Evolutionary conservation across 202 grass and related monocot genomes (phyloP), one percentile per base, ranked within the genome.

Genomic region (Panicum hallii): DNA sequence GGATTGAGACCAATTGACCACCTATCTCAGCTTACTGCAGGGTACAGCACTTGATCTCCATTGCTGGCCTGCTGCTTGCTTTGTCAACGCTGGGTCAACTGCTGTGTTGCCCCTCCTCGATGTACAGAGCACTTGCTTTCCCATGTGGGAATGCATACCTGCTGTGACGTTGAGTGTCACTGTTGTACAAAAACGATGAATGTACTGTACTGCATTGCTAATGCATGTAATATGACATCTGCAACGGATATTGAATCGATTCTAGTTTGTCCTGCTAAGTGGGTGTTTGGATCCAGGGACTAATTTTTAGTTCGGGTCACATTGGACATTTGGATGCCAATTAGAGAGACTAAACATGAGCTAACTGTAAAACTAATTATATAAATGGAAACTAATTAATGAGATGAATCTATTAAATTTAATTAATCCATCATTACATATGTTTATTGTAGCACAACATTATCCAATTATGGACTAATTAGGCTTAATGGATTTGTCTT

Each of bases 1-100:
- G 86, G 96, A 99, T 70, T 99, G 76, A 95, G 60, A 63, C 38
- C 7, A 46, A 46, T 46, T 4, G 36, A 9, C 9, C 5, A 5
- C 11, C 19, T 68, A 17, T 52, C 2, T 55, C 28, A 40, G 53
- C 60, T 40, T 30, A 34, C 70, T 42, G 34, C 52, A 44, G 32
- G 5, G 26, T 4, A 26, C 26, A 77, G 19, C 46, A 71, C 42
- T 63, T 69, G 28, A 16, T 16, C 77, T 84, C 28, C 66, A 66
- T 20, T 63, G 48, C 23, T 76, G 19, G 32, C 40, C 36, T 78
- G 57, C 63, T 81, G 47, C 8, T 48, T 82, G 67, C 46, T 48
- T 57, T 88, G 66, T 64, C 45, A 72, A 36, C 44, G 11, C 63
- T 73, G 67, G 72, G 70, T 68, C 67, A 66, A 71, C 64, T 74